Evolutionary conservation across 2,329 filamentous ascomycete species (phyloP).

Genomic region (Thielaviopsis ethacetica): DNA sequence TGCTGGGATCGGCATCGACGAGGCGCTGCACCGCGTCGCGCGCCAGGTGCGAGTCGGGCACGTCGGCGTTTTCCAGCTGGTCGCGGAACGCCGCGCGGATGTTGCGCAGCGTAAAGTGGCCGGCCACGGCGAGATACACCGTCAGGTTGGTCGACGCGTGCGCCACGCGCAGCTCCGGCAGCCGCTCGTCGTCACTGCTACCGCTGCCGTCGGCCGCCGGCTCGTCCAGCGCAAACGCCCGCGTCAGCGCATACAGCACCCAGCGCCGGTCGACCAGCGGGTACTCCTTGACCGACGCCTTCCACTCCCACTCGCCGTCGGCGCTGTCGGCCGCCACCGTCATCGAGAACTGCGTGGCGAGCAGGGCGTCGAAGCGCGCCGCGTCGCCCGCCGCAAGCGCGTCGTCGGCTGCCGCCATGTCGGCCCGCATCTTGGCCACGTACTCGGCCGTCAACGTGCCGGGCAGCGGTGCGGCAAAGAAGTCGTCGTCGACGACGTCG

Average conservation of each 20-base stretch:
- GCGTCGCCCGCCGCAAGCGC: constrained; percentile 30
- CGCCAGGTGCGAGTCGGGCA: constrained; percentile 29
- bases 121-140: constrained; percentile 42
- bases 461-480: constrained; percentile 22
- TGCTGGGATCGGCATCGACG: constrained; percentile 48
- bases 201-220: constrained; percentile 22
- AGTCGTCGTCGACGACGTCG: neutral
- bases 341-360: constrained; percentile 34
- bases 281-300: constrained; percentile 26
- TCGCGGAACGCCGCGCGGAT: constrained; percentile 39
- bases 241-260: constrained; percentile 46
- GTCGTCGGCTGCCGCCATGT: constrained; percentile 31
- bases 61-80: constrained; percentile 24
- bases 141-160: constrained; percentile 37
- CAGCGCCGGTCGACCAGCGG: constrained; percentile 46
- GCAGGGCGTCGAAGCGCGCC: constrained; percentile 30
- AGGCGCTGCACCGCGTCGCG: constrained; percentile 47
- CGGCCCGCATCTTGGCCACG: constrained; percentile 27
- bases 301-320: constrained; percentile 25
- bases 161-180: constrained; percentile 18
- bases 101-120: constrained; percentile 43
- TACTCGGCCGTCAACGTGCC: constrained; percentile 36
- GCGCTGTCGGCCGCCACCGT: constrained; percentile 16
- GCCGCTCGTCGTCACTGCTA: constrained; percentile 17
- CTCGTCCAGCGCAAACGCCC: constrained; percentile 40